These are phyloP conservation scores for Micromonas pusilla DNA, from an alignment of 139 green algal genomes.

Conservation along the genomic window DNA sequence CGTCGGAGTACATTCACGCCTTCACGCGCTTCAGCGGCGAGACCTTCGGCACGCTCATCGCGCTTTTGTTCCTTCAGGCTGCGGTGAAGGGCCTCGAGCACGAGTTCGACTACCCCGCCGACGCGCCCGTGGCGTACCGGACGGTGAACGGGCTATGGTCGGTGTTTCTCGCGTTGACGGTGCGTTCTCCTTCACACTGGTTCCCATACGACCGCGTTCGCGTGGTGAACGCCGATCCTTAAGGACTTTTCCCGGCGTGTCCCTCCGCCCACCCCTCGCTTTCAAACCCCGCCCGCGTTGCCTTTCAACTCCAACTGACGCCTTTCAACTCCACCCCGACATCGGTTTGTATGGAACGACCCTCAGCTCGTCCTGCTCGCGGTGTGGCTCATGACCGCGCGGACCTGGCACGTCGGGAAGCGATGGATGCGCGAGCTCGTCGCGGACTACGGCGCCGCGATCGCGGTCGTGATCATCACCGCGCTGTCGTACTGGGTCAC, in stretches of 20 bases:
- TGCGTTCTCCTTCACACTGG: too few relatives aligned
- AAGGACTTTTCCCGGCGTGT: too few relatives aligned
- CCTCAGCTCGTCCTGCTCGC: conserved; percentile 47
- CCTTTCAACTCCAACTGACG: too few relatives aligned
- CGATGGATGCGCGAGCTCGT: conserved; percentile 44
- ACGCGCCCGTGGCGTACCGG: conserved; percentile 24
- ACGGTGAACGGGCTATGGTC: conserved; percentile 71
- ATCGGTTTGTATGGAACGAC: too few relatives aligned
- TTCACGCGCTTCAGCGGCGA: conserved; percentile 81
- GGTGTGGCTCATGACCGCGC: conserved; percentile 44
- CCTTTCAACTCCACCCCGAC: too few relatives aligned
- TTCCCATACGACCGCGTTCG: too few relatives aligned
- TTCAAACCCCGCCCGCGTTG: too few relatives aligned
- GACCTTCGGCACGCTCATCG: conserved; percentile 83
- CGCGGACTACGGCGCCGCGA: conserved; percentile 73
- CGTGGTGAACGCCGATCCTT: too few relatives aligned
- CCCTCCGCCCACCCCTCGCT: too few relatives aligned
- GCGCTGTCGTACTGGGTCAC: conserved; percentile 53
- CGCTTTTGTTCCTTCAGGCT: conserved; percentile 78
- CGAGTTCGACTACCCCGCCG: conserved; percentile 24
- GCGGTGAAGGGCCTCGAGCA: conserved; percentile 55
- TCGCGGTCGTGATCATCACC: conserved; percentile 63
- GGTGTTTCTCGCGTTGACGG: conserved; percentile 56
- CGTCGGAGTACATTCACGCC: conserved; percentile 45
- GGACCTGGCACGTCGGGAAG: conserved; percentile 56